A percentile compares a stretch with the other conserved stretches of the same genome.
Conservation (phyloP, 2,329 filamentous ascomycete genomes). For the Cytospora piceicola region DNA sequence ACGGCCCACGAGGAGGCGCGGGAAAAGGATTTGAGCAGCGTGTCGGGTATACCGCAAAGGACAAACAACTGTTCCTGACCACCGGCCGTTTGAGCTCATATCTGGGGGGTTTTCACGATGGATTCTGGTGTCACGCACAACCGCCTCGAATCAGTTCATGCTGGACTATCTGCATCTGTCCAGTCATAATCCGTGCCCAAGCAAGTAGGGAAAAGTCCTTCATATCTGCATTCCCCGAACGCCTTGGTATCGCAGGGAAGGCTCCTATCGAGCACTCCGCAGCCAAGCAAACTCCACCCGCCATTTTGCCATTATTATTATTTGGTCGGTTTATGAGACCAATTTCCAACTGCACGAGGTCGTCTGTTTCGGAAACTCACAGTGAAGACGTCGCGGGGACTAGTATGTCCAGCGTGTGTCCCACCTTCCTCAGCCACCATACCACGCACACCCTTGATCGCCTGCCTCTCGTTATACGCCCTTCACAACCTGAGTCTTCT, state of each 20-base stretch:
- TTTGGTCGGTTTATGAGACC: neutral
- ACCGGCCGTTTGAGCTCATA: neutral
- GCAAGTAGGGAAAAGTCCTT: too few relatives aligned
- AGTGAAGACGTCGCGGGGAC: neutral
- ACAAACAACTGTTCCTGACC: neutral
- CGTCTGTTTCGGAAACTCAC: neutral
- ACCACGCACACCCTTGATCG: neutral
- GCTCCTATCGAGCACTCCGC: too few relatives aligned
- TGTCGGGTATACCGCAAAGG: neutral
- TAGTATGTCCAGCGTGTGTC: neutral
- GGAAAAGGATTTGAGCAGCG: slow-evolving; percentile 26
- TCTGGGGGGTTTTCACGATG: neutral
- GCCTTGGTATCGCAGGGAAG: too few relatives aligned
- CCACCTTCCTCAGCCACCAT: neutral
- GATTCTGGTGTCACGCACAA: neutral
- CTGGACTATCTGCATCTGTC: neutral
- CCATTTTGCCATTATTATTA: neutral
- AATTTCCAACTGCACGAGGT: neutral
- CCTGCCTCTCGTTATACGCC: slow-evolving; percentile 65
- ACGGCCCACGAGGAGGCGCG: slow-evolving; percentile 26
- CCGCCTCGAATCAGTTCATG: neutral
- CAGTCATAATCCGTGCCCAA: too few relatives aligned
- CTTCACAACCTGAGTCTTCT: slow-evolving; percentile 91
- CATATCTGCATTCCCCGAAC: too few relatives aligned
- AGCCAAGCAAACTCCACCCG: too few relatives aligned